Evolutionary conservation across 2,329 filamentous ascomycete species (phyloP), one percentile per base, ranked within the genome.

Genomic region (Dactylellina sp.): DNA sequence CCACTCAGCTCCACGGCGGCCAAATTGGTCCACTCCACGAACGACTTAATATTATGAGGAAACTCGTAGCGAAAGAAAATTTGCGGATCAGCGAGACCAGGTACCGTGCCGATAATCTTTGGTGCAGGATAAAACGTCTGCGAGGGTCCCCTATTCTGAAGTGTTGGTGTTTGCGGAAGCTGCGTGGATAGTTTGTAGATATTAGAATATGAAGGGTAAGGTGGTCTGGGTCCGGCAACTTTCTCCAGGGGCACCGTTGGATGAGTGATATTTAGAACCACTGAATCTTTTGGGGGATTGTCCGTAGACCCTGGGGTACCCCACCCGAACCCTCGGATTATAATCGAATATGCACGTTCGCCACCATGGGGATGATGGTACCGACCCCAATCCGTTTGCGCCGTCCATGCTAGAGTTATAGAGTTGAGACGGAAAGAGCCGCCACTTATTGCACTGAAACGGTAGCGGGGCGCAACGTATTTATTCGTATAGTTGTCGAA

Each of bases 401-500:
- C 16, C 5, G 50, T 9, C 50, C 53, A 71, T 3, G 66, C 24
- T 32, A 71, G 46, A n/a, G 66, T 71, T 18, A 71, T 71, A 7
- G 66, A 71, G 35, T 71, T 25, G 16, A 71, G 22, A 14, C 25
- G 2, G 28, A 71, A 59, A 3, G 22, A n/a, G 3, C 37, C 9
- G 5, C 14, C 7, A 7, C 5, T 11, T 2, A 18, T 18, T 2
- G 49, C 7, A n/a, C 5, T 55, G 16, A 71, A 28, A 32, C 42
- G 22, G 40, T 57, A 71, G 1, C 65, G 57, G 11, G 65, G 65
- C 6, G 65, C 57, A 3, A 56, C 49, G 11, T 7, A 11, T 7
- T 14, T 16, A 20, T 40, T 20, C 20, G 32, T 49, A 12, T 12
- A 14, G 20, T 62, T 37, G 6, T 42, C 53, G 2, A 25, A 16